Evolutionary conservation across 345 rosid genomes (phyloP).

Genomic region (Zanthoxylum bungeanum): DNA sequence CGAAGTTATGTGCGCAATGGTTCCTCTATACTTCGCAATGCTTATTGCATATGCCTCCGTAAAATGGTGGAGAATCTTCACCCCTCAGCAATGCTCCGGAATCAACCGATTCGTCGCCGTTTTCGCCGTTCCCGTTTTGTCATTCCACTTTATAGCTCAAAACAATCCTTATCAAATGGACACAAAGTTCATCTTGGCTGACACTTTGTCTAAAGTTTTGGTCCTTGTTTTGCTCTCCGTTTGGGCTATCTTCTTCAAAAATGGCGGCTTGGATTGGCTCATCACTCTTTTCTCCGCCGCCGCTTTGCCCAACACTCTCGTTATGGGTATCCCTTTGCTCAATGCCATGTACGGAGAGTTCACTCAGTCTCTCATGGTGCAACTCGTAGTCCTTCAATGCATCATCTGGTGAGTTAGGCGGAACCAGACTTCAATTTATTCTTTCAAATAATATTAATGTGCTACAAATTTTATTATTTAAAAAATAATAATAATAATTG

Average conservation of each 20-base stretch:
- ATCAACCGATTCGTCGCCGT: slow-evolving; percentile 50
- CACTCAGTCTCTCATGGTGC: slow-evolving; percentile 53
- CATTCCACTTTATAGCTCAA: slow-evolving; percentile 50
- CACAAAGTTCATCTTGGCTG: slow-evolving; percentile 44
- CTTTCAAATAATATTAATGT: too few relatives aligned
- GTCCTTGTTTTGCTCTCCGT: slow-evolving; percentile 28
- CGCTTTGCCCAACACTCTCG: slow-evolving; percentile 53
- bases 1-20: slow-evolving; percentile 58
- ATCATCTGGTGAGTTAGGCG: slow-evolving; percentile 35
- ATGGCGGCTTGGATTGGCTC: slow-evolving; percentile 45
- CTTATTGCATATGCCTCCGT: slow-evolving; percentile 47
- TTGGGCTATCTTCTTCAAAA: slow-evolving; percentile 29
- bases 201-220: slow-evolving; percentile 35
- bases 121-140: slow-evolving; percentile 47
- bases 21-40: slow-evolving; percentile 40
- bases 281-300: slow-evolving; percentile 50
- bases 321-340: slow-evolving; percentile 59
- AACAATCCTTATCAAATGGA: slow-evolving; percentile 54
- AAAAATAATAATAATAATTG: too few relatives aligned
- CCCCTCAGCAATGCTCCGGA: slow-evolving; percentile 48
- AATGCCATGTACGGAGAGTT: slow-evolving; percentile 52
- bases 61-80: slow-evolving; percentile 55
- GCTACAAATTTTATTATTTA: too few relatives aligned
- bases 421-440: not conserved
- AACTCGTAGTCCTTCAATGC: slow-evolving; percentile 50